Base-by-base conservation (phyloP, 371 early-diverging fungal genomes). In the Rhizopus arrhizus region DNA sequence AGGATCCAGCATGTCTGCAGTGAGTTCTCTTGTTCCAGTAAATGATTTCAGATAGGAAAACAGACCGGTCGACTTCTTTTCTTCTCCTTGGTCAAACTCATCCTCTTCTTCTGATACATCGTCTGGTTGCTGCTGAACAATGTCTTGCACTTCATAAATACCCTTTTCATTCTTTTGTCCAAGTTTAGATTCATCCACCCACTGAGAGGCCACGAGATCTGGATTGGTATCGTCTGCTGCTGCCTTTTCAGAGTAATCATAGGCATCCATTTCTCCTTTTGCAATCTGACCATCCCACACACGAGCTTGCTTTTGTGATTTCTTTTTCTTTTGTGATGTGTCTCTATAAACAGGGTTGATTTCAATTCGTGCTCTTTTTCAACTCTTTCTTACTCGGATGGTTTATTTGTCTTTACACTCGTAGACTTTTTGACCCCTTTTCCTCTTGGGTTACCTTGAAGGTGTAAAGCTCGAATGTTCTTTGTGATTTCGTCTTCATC, bases 71-170 rank as follows among this genome's bases (percentile, higher is more conserved):
- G 59, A 38, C 66, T 52, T 66, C n/a, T 43, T 46, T n/a, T 3
- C 15, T 34, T 22, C 22, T 22, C 22, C 22, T 22, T 46, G 61
- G 40, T 29, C 55, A n/a, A 11, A 70, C 38, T 77, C 76, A 1
- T 73, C 83, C 12, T 68, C 72, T 29, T 75, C 84, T 5, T 73
- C 73, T 8, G 78, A 82, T 2, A 74, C 84, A 11, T 83, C 82
- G 2, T 83, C 84, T 13, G 78, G 74, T 16, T 83, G 83, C 3
- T 67, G 71, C 15, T 73, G 75, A 9, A 82, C 83, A 47, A 94
- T 81, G 59, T 95, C 94, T 10, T 87, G 85, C 9, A 93, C 95
- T 56, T 88, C 89, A 65, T 95, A 96, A 3, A 85, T 67, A 5
- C 95, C 96, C 56, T 94, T 89, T 41, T 82, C 79, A 32, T 85